Evolutionary conservation across 2,329 filamentous ascomycete species (phyloP).

Genomic region (Zymoseptoria tritici): DNA sequence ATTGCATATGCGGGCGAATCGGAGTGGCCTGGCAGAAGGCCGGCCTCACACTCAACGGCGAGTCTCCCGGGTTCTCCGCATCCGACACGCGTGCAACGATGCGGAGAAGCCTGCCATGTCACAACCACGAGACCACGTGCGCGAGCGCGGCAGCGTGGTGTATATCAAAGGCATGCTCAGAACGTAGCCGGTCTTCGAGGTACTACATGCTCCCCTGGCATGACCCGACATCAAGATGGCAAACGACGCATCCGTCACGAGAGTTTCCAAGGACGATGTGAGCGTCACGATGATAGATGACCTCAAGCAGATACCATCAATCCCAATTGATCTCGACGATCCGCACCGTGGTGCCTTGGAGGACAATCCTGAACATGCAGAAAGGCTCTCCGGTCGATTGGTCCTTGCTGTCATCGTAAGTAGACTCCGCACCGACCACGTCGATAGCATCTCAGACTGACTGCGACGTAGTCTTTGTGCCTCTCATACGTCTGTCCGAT

Average conservation of each 20-base stretch:
- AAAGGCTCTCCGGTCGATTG: slow-evolving; percentile 2
- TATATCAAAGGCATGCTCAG: too few species aligned
- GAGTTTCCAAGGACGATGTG: neutral
- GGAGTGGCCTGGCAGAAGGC: too few species aligned
- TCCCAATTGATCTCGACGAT: slow-evolving; percentile 1
- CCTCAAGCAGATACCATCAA: neutral
- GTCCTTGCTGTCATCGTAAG: slow-evolving; percentile 4
- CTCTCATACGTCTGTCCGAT: neutral
- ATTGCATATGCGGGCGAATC: too few species aligned
- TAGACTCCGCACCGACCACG: neutral
- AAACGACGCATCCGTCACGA: neutral
- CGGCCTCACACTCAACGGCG: too few species aligned
- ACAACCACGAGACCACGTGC: too few species aligned
- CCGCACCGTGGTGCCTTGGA: slow-evolving; percentile 5
- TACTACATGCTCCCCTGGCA: too few species aligned
- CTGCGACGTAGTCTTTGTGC: neutral
- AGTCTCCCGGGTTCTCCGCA: too few species aligned
- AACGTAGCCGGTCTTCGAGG: too few species aligned
- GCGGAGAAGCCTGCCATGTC: too few species aligned
- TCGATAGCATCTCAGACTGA: neutral
- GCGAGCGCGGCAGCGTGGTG: too few species aligned
- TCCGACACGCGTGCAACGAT: too few species aligned
- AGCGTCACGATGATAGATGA: neutral
- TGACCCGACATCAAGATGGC: neutral
- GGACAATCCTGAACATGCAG: slow-evolving; percentile 5